These are phyloP conservation scores for Hirsutella rhossiliensis DNA, from an alignment of 2,329 filamentous ascomycete species.

Conservation along the genomic window DNA sequence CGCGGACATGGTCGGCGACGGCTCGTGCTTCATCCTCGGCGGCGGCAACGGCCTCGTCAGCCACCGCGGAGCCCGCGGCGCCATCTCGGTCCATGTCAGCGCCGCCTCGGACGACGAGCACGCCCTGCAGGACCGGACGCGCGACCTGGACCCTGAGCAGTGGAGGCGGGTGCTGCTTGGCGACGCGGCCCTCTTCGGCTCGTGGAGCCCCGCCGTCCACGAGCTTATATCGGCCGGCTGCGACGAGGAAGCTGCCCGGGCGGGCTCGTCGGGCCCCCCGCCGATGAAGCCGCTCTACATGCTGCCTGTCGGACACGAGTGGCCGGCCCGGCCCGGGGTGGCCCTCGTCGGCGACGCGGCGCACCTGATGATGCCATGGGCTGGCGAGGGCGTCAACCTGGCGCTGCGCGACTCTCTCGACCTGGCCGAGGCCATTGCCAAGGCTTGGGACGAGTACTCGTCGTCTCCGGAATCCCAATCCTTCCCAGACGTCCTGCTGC, in stretches of 20 bases:
- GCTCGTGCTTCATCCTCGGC: slow-evolving; percentile 20
- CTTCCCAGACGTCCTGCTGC: slow-evolving; percentile 8
- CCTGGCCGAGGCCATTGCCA: slow-evolving; percentile 21
- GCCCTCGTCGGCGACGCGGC: slow-evolving; percentile 44
- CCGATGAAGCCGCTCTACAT: slow-evolving; percentile 17
- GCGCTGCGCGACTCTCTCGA: slow-evolving; percentile 38
- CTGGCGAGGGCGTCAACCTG: slow-evolving; percentile 41
- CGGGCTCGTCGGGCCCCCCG: slow-evolving; percentile 5
- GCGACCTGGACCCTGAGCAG: slow-evolving; percentile 5
- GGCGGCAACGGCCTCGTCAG: slow-evolving; percentile 23
- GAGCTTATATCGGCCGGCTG: slow-evolving; percentile 15
- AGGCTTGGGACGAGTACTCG: background rate
- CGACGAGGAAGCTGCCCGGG: slow-evolving; percentile 12
- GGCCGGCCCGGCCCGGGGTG: slow-evolving; percentile 26
- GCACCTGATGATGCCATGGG: slow-evolving; percentile 38
- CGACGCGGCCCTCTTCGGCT: slow-evolving; percentile 9
- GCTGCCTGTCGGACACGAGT: slow-evolving; percentile 29
- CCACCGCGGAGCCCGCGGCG: slow-evolving; percentile 16
- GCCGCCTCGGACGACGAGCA: slow-evolving; percentile 13
- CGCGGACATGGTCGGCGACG: slow-evolving; percentile 24
- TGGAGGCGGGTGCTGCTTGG: slow-evolving; percentile 10
- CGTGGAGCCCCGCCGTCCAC: slow-evolving; percentile 14
- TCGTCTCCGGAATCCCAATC: background rate
- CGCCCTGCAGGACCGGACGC: slow-evolving; percentile 3
- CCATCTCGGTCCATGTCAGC: slow-evolving; percentile 16